Conservation (phyloP, 2,329 filamentous ascomycete genomes). For the Fusarium hostae region DNA sequence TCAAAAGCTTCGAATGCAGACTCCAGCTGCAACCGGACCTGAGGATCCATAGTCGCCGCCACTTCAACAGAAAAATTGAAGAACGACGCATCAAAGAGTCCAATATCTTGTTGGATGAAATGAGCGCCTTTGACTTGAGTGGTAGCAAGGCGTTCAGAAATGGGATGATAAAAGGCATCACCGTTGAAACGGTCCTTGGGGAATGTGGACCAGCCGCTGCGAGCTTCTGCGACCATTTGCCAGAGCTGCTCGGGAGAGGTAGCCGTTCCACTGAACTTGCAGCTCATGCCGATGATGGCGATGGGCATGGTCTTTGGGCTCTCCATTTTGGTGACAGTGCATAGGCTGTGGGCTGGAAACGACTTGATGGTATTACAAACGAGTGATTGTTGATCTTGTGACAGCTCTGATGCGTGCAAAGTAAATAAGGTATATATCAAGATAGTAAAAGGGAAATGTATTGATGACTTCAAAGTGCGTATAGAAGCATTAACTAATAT, state of each 20-base stretch:
- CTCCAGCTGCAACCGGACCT: slow-evolving; percentile 3
- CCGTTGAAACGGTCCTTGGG: background rate
- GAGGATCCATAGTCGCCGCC: slow-evolving; percentile 9
- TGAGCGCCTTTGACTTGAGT: background rate
- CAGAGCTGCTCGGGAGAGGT: slow-evolving; percentile 1
- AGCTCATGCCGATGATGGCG: slow-evolving; percentile 15
- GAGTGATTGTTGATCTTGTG: too few relatives aligned
- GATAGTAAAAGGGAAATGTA: too few relatives aligned
- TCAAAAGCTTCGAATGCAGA: background rate
- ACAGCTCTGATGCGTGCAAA: too few relatives aligned
- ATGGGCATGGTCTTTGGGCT: background rate
- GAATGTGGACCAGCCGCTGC: background rate
- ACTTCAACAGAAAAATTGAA: background rate
- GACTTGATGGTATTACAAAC: too few relatives aligned
- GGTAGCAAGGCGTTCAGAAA: background rate
- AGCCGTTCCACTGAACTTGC: background rate
- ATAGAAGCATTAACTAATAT: too few relatives aligned
- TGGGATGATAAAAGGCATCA: background rate
- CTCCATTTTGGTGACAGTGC: too few relatives aligned
- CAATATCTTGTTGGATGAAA: background rate
- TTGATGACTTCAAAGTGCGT: too few relatives aligned
- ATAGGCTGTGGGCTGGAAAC: too few relatives aligned
- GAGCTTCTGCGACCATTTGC: background rate
- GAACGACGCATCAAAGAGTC: slow-evolving; percentile 6
- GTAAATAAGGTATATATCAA: too few relatives aligned